phyloP scores from a whole-genome alignment of 1,284 basidiomycete species.

The Neolentinus lepideus region DNA sequence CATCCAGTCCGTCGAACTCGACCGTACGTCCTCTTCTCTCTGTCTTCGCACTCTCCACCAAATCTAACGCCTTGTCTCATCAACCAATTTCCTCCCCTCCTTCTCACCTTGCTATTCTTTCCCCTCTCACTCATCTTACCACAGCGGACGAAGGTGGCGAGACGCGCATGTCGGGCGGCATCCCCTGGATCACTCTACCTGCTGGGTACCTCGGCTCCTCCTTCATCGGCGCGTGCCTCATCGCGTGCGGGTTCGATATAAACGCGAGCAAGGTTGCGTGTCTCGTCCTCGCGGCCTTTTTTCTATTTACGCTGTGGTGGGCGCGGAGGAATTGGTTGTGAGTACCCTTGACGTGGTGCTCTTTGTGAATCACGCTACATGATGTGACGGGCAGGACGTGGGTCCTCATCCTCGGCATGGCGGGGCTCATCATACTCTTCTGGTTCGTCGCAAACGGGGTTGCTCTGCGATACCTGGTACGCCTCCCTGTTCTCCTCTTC shows the following conservation, averaged over 20 bases:
- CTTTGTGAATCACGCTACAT: constrained; percentile 2
- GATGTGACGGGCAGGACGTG: constrained; percentile 44
- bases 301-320: constrained; percentile 91
- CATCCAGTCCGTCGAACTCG: constrained; percentile 84
- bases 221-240: constrained; percentile 84
- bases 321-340: constrained; percentile 78
- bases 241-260: constrained; percentile 92
- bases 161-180: constrained; percentile 90
- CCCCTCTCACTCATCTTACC: constrained; percentile 16
- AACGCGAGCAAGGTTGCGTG: constrained; percentile 89
- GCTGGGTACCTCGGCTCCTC: constrained; percentile 92
- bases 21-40: constrained; percentile 58
- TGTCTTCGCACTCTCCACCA: background rate
- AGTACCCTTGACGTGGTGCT: constrained; percentile 14
- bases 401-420: constrained; percentile 70
- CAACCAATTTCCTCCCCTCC: constrained; percentile 3
- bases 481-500: constrained; percentile 14
- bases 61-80: background rate
- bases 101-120: constrained; percentile 13
- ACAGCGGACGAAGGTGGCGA: constrained; percentile 89
- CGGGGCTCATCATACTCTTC: constrained; percentile 66
- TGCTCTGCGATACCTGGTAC: constrained; percentile 67
- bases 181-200: constrained; percentile 79
- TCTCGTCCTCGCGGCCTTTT: constrained; percentile 78
- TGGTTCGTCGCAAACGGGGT: constrained; percentile 79